These are phyloP conservation scores for Starmerella apis DNA, from an alignment of 805 yeast genomes.

Conservation along the genomic window DNA sequence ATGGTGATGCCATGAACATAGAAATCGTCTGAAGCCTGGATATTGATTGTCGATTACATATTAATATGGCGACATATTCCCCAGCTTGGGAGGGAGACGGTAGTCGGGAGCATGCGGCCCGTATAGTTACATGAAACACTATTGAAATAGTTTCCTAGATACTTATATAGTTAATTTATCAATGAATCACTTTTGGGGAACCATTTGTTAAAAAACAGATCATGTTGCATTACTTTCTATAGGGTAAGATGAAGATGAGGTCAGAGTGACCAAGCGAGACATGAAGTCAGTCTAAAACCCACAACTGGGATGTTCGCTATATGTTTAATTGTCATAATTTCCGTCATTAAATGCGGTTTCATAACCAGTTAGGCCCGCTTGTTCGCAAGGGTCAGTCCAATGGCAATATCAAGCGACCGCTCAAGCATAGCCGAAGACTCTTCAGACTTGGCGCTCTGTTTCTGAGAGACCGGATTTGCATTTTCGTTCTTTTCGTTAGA, in stretches of 20 bases:
- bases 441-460: neutral
- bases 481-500: neutral
- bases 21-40: neutral
- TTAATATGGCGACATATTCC: neutral
- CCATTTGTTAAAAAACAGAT: too few relatives aligned
- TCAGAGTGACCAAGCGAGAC: too few relatives aligned
- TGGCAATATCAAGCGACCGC: conserved; percentile 6
- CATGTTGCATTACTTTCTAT: too few relatives aligned
- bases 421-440: conserved; percentile 2
- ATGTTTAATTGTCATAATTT: too few relatives aligned
- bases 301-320: neutral
- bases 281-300: neutral
- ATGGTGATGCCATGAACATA: conserved; percentile 5
- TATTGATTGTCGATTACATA: neutral
- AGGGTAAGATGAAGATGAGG: too few relatives aligned
- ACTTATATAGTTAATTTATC: too few relatives aligned
- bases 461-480: neutral
- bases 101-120: too few relatives aligned
- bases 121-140: too few relatives aligned
- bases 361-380: neutral
- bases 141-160: too few relatives aligned
- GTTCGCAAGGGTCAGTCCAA: neutral
- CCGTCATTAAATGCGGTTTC: too few relatives aligned
- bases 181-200: too few relatives aligned
- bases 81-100: neutral